phyloP scores from a whole-genome alignment of 345 rosid genomes.

The Mangifera indica region DNA sequence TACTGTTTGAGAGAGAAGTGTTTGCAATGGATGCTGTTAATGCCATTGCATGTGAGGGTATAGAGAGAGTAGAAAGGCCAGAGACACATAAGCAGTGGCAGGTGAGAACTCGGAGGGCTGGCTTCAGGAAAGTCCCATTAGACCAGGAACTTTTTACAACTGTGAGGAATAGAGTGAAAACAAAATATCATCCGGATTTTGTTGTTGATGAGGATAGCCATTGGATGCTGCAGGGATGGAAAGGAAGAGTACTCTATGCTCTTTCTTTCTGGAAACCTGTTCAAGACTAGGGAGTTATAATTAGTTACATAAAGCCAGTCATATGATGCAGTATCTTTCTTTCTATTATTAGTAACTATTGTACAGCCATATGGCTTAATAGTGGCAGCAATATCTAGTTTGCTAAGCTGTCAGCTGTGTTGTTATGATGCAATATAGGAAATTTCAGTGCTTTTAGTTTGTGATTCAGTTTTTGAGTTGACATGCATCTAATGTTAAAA shows the following conservation, averaged over 20 bases:
- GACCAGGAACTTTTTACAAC: conserved; percentile 47
- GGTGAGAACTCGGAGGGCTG: conserved; percentile 39
- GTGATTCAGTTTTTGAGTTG: background rate
- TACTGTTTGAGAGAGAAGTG: conserved; percentile 56
- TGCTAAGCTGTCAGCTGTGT: background rate
- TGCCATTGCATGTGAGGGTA: conserved; percentile 71
- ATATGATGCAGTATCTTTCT: background rate
- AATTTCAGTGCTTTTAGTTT: background rate
- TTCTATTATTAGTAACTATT: background rate
- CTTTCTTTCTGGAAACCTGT: conserved; percentile 72
- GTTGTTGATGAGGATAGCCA: conserved; percentile 56
- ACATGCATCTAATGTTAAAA: background rate
- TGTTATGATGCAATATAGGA: background rate
- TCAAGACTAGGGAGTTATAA: conserved; percentile 19
- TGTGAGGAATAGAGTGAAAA: conserved; percentile 39
- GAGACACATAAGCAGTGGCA: conserved; percentile 72
- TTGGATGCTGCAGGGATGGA: conserved; percentile 93
- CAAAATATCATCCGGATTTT: conserved; percentile 60
- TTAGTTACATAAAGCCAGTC: background rate
- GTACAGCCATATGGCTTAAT: background rate
- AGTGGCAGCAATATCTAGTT: background rate
- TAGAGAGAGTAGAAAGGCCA: conserved; percentile 64
- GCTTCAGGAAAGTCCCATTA: conserved; percentile 57
- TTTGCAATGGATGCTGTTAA: conserved; percentile 56
- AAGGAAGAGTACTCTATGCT: conserved; percentile 67